Percentiles rank a stretch among this genome's conserved stretches.
Evolutionary conservation across 768 basidiomycete genomes (phyloP).

Genomic region (Postia placenta): DNA sequence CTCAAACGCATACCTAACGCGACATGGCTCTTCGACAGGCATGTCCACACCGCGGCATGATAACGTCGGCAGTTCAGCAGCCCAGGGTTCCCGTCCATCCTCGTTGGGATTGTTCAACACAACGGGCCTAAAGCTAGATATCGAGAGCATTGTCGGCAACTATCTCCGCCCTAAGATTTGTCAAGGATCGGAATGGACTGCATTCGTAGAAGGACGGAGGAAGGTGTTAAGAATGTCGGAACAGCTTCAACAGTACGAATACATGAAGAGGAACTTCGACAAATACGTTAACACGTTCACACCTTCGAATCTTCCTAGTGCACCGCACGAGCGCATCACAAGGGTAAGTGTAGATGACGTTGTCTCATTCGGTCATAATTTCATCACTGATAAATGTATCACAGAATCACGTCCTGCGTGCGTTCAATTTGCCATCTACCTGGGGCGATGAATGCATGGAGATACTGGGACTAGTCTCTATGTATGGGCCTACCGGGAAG

Average conservation of each 20-base stretch:
- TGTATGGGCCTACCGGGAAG: constrained; percentile 53
- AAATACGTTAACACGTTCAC: constrained; percentile 37
- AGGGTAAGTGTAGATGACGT: constrained; percentile 32
- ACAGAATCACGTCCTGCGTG: constrained; percentile 49
- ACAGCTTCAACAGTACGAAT: constrained; percentile 38
- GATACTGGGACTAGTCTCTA: constrained; percentile 40
- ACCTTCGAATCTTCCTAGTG: constrained; percentile 35
- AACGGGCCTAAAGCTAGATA: not conserved
- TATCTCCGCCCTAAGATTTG: constrained; percentile 40
- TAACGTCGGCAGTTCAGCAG: not conserved
- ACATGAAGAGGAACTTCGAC: constrained; percentile 46
- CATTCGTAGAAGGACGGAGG: constrained; percentile 40
- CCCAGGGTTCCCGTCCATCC: not conserved
- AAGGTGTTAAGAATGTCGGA: constrained; percentile 14
- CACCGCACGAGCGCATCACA: constrained; percentile 32
- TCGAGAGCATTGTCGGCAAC: constrained; percentile 34
- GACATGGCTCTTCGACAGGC: not conserved
- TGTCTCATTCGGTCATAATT: constrained; percentile 1
- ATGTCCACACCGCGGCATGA: not conserved
- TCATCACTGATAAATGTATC: not conserved
- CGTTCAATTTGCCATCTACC: constrained; percentile 37
- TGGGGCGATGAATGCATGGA: constrained; percentile 47
- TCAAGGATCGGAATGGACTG: constrained; percentile 37
- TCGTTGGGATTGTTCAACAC: not conserved
- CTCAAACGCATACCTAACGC: not conserved